A percentile compares a stretch with the other conserved stretches of the same genome.
Conservation (phyloP, 2,329 filamentous ascomycete species). For the Clonostachys byssicola region DNA sequence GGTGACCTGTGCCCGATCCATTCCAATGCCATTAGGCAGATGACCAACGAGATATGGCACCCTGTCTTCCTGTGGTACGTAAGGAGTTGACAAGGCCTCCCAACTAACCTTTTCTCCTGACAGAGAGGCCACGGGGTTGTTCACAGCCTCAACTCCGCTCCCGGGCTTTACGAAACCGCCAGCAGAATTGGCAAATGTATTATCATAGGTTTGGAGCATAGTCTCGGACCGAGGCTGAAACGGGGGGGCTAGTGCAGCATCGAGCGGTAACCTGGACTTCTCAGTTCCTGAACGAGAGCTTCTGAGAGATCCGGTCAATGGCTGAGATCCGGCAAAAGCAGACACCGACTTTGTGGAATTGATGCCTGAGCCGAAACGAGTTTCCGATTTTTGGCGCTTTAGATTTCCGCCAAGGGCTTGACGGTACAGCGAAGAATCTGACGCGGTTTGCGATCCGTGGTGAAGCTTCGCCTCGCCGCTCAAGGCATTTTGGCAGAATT, state of each 20-base stretch:
- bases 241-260: conserved; percentile 42
- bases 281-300: conserved; percentile 19
- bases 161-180: no score
- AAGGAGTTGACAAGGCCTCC: no score
- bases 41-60: conserved; percentile 52
- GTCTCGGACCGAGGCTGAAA: conserved; percentile 34
- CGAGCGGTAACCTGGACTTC: conserved; percentile 33
- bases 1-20: conserved; percentile 31
- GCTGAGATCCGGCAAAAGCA: conserved; percentile 9
- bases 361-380: conserved; percentile 12
- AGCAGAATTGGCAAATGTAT: no score
- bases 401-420: no score
- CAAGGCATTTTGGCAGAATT: neutral
- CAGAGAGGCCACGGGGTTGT: no score
- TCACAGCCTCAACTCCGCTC: no score
- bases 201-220: no score
- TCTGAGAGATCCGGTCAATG: conserved; percentile 8
- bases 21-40: conserved; percentile 36
- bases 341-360: conserved; percentile 20
- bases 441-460: no score
- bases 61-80: neutral
- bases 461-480: no score
- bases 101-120: no score
- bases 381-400: conserved; percentile 3
- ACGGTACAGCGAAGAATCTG: no score